phyloP scores from a whole-genome alignment of 169 alveolate species.

The Haemoproteus tartakovskyi region DNA sequence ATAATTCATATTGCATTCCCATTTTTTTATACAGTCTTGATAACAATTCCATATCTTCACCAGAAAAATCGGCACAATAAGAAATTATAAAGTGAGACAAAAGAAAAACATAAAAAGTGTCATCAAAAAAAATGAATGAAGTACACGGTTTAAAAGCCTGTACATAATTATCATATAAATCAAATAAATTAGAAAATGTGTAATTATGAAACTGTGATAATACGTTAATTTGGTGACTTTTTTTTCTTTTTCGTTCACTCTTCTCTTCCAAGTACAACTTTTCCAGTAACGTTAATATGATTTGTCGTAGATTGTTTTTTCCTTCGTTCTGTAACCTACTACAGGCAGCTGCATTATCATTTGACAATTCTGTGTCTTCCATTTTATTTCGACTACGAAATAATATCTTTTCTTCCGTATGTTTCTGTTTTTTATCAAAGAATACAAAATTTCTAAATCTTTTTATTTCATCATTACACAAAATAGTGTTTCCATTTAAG shows the following conservation, averaged over 20 bases:
- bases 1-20: conserved; percentile 36
- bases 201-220: too few relatives aligned
- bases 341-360: not conserved
- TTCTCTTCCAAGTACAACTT: too few relatives aligned
- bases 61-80: conserved; percentile 10
- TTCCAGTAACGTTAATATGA: too few relatives aligned
- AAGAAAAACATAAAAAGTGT: conserved; percentile 9
- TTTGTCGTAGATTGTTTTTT: too few relatives aligned
- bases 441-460: not conserved
- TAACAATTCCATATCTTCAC: conserved; percentile 12
- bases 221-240: too few relatives aligned
- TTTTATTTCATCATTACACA: conserved; percentile 4
- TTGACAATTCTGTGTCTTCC: not conserved
- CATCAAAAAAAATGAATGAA: conserved; percentile 25
- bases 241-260: too few relatives aligned
- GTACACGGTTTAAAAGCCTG: not conserved
- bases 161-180: conserved; percentile 21
- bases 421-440: not conserved
- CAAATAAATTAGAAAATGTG: too few relatives aligned
- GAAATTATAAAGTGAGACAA: conserved; percentile 10
- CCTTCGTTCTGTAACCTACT: too few relatives aligned
- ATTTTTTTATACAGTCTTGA: conserved; percentile 16
- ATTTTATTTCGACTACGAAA: not conserved
- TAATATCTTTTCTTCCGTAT: not conserved
- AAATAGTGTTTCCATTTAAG: conserved; percentile 8